Percentiles rank a stretch among this genome's conserved stretches.
Evolutionary conservation across 768 basidiomycete genomes (phyloP).

Genomic region (Neoboletus subvelutipes): DNA sequence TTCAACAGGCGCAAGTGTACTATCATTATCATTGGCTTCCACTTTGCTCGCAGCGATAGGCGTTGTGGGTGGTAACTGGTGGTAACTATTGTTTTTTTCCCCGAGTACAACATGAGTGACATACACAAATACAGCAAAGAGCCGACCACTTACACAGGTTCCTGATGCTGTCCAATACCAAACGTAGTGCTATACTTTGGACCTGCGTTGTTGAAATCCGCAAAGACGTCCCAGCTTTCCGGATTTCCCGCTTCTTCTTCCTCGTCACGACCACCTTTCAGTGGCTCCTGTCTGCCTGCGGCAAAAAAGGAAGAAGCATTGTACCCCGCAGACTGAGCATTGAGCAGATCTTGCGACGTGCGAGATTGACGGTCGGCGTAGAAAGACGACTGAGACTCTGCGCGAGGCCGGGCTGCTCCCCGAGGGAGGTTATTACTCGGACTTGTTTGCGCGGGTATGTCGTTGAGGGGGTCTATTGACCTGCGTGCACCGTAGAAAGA

Average conservation of each 20-base stretch:
- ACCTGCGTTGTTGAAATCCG: constrained; percentile 87
- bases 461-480: constrained; percentile 62
- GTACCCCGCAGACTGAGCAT: constrained; percentile 64
- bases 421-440: constrained; percentile 19
- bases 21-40: constrained; percentile 37
- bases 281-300: constrained; percentile 68
- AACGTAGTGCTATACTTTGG: constrained; percentile 73
- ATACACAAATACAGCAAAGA: neutral
- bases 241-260: constrained; percentile 47
- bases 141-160: constrained; percentile 45
- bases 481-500: constrained; percentile 72
- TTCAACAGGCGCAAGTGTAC: constrained; percentile 59
- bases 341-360: constrained; percentile 49
- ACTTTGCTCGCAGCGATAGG: constrained; percentile 29
- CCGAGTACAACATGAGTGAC: constrained; percentile 8
- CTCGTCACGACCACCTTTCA: constrained; percentile 78
- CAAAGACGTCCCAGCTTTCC: constrained; percentile 75
- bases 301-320: constrained; percentile 68
- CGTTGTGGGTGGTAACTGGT: constrained; percentile 37
- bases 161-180: constrained; percentile 39
- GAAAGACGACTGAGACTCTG: constrained; percentile 75
- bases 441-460: constrained; percentile 36
- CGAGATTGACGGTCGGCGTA: constrained; percentile 42
- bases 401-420: constrained; percentile 44
- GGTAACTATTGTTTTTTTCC: constrained; percentile 38